phyloP scores from a whole-genome alignment of 306 rosid genomes.

The Vigna unguiculata region DNA sequence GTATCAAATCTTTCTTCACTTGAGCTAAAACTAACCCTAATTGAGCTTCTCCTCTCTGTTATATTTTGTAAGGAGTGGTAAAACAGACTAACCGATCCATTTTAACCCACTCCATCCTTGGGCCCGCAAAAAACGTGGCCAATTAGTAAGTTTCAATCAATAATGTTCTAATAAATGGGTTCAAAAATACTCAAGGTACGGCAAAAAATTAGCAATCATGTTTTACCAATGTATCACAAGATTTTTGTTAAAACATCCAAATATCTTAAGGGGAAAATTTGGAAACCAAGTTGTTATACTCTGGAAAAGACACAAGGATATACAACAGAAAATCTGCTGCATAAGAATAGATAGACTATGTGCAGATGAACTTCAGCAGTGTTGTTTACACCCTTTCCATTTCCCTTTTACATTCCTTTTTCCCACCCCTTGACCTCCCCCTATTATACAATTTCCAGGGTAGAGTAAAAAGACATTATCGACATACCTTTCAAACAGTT shows the following conservation, averaged over 20 bases:
- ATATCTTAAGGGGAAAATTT: neutral
- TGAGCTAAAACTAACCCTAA: too few species aligned
- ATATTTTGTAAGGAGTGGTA: too few species aligned
- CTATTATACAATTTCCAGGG: conserved; percentile 68
- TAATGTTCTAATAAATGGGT: neutral
- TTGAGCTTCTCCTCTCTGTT: too few species aligned
- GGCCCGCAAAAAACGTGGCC: too few species aligned
- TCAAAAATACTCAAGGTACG: neutral
- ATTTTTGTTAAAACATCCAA: neutral
- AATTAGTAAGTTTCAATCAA: neutral
- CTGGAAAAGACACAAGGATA: conserved; percentile 28
- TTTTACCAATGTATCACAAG: neutral
- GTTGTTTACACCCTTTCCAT: conserved; percentile 40
- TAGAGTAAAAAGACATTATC: conserved; percentile 50
- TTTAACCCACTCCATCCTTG: too few species aligned
- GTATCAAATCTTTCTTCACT: too few species aligned
- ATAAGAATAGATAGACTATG: conserved; percentile 48
- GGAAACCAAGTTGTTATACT: neutral
- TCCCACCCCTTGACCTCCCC: conserved; percentile 48
- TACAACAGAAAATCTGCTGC: conserved; percentile 45
- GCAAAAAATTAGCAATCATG: neutral
- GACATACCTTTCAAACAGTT: conserved; percentile 64
- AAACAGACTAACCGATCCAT: too few species aligned
- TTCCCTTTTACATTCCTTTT: conserved; percentile 43
- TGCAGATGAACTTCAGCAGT: conserved; percentile 51